Evolutionary conservation across 1,139 yeast genomes (phyloP), one percentile per base, ranked within the genome.

Genomic region (Pichia sp.): DNA sequence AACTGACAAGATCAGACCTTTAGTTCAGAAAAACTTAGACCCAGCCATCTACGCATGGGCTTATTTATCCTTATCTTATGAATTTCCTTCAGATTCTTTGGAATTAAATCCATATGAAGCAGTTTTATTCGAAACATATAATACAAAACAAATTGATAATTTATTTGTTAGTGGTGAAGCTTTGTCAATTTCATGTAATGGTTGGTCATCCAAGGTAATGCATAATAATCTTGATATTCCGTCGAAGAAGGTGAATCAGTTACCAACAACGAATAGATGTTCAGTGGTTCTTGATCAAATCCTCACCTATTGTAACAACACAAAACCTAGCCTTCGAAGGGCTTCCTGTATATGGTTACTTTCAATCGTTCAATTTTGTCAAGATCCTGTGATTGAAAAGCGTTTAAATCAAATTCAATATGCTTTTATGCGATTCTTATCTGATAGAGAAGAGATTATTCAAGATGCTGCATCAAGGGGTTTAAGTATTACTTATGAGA

Each of bases 391-490:
- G 0, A 59, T 59, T 0, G 62, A 84, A 1, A 60, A 63, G 41
- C 64, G 64, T 17, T 64, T 85, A 1, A 62, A 71, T 5, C 73
- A 70, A 31, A 75, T 88, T 32, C 96, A 91, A 57, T 56, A 72
- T 9, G 65, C 84, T 1, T 88, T 91, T 52, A 61, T 62, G 53
- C 69, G 72, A 46, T 84, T 83, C 53, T 67, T 88, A 44, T 79
- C 84, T 1, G 93, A 83, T 48, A 67, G 79, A 43, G 96, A 88
- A 55, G 95, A 89, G 34, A 64, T 88, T 22, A 69, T 89, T 18
- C 97, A 89, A 57, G 97, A 91, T 49, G 74, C 94, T 12, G 96
- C 97, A 0, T 81, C 95, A 0, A 69, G 95, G 52, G 98, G 97
- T 3, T 67, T 91, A 41, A 78, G 89, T 49, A 66, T 89, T 36